These are phyloP conservation scores for Taxawa tesnikishii DNA, from an alignment of 2,329 filamentous ascomycete species.

Conservation along the genomic window DNA sequence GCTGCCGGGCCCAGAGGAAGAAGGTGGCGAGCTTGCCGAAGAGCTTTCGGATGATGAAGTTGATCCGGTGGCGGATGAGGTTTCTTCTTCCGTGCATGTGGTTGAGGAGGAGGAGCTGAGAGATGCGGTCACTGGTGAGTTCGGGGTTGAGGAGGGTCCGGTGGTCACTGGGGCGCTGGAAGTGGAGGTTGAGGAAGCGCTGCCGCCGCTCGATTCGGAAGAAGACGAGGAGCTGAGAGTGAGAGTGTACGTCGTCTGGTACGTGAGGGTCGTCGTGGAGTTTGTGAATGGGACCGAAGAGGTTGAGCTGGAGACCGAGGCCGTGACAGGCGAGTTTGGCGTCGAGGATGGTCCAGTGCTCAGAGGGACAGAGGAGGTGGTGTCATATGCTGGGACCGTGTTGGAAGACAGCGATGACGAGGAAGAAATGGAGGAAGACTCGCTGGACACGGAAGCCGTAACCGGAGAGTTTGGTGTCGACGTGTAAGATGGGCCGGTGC, in stretches of 20 bases:
- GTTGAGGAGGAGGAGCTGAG: conserved; percentile 9
- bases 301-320: conserved; percentile 10
- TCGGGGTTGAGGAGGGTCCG: conserved; percentile 22
- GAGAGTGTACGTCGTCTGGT: conserved; percentile 2
- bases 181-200: conserved; percentile 4
- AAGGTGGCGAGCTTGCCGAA: background rate
- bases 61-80: background rate
- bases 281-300: conserved; percentile 1
- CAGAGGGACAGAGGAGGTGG: conserved; percentile 3
- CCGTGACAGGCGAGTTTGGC: conserved; percentile 12
- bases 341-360: conserved; percentile 17
- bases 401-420: background rate
- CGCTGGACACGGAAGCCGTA: conserved; percentile 8
- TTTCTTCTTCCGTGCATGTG: background rate
- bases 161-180: conserved; percentile 21
- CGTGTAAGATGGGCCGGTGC: conserved; percentile 13
- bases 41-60: no score
- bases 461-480: conserved; percentile 16
- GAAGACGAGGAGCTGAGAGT: conserved; percentile 1
- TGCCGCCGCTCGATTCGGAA: background rate
- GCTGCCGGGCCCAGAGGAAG: background rate
- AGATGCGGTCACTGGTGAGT: conserved; percentile 11
- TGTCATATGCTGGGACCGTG: background rate
- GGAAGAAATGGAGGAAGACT: conserved; percentile 6
- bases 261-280: background rate